Percentiles rank a stretch among this genome's conserved stretches.
Evolutionary conservation across 2,329 filamentous ascomycete genomes (phyloP).

Genomic region (Amesomyces nigricolor): DNA sequence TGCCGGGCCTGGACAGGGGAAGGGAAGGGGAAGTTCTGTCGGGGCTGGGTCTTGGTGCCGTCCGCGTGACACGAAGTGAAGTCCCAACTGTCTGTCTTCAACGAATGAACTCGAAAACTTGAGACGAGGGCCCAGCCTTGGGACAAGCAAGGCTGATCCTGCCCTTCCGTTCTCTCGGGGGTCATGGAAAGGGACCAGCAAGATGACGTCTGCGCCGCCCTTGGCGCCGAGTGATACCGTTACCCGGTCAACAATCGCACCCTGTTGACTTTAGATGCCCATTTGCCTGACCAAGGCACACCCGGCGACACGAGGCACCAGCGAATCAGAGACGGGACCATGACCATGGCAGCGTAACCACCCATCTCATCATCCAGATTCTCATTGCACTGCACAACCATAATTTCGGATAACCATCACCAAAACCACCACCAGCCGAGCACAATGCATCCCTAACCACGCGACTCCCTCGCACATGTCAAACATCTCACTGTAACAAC

Average conservation of each 20-base stretch:
- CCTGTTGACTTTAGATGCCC: constrained; percentile 12
- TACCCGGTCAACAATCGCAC: constrained; percentile 25
- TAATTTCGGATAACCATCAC: not conserved
- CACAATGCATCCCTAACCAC: constrained; percentile 13
- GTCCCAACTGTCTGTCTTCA: no score
- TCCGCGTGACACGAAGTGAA: constrained; percentile 23
- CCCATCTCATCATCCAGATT: not conserved
- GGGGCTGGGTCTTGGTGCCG: constrained; percentile 26
- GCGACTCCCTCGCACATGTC: not conserved
- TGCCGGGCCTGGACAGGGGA: not conserved
- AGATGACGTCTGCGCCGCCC: constrained; percentile 7
- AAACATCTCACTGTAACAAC: not conserved
- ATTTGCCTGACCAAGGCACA: constrained; percentile 1
- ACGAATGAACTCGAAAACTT: no score
- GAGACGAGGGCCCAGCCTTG: no score
- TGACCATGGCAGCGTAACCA: not conserved
- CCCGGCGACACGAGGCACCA: not conserved
- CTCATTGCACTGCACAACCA: not conserved
- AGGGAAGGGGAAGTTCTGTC: not conserved
- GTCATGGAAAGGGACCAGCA: not conserved
- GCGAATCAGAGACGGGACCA: constrained; percentile 15
- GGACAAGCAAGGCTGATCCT: no score
- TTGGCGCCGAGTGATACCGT: constrained; percentile 15
- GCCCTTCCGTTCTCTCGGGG: no score
- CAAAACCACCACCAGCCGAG: not conserved